Evolutionary conservation across 176 grass and related monocot genomes (phyloP).

Genomic region (Zoysia pacifica): DNA sequence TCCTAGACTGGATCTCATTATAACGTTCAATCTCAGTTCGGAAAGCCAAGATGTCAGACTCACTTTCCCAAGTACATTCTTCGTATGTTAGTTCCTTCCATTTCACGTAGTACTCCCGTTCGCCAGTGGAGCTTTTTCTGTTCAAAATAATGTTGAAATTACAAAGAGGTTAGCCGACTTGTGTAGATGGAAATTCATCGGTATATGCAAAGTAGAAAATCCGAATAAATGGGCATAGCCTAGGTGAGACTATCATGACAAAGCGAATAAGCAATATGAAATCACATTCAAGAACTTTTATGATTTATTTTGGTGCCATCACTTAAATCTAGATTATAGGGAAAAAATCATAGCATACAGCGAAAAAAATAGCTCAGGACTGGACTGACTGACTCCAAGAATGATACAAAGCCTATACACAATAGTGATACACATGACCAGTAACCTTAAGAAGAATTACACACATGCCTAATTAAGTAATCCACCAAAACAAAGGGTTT

Average conservation of each 20-base stretch:
- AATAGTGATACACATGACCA: too few relatives aligned
- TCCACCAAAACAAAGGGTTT: conserved; percentile 7
- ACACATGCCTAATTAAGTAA: conserved; percentile 5
- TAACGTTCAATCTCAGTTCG: conserved; percentile 84
- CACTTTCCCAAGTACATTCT: conserved; percentile 93
- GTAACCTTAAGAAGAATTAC: conserved; percentile 7
- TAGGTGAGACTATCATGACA: conserved; percentile 20
- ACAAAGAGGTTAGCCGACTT: conserved; percentile 12
- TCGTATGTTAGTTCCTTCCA: conserved; percentile 98
- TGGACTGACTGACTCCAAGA: conserved; percentile 4
- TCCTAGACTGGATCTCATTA: conserved; percentile 61
- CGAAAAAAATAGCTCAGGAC: conserved; percentile 17
- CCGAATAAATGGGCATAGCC: conserved; percentile 2
- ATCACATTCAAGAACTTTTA: conserved; percentile 9
- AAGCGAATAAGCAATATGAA: conserved; percentile 19
- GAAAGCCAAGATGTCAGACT: conserved; percentile 80
- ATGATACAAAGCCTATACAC: conserved; percentile 5
- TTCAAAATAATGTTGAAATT: conserved; percentile 22
- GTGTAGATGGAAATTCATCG: conserved; percentile 19
- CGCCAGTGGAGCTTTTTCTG: conserved; percentile 68
- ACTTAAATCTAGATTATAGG: conserved; percentile 8
- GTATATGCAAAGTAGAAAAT: conserved; percentile 30
- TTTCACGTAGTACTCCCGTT: conserved; percentile 79
- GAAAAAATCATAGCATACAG: conserved; percentile 8
- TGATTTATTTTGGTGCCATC: conserved; percentile 1